These are phyloP conservation scores for Wickerhamomyces bisporus DNA, from an alignment of 805 yeast genomes.

Conservation along the genomic window DNA sequence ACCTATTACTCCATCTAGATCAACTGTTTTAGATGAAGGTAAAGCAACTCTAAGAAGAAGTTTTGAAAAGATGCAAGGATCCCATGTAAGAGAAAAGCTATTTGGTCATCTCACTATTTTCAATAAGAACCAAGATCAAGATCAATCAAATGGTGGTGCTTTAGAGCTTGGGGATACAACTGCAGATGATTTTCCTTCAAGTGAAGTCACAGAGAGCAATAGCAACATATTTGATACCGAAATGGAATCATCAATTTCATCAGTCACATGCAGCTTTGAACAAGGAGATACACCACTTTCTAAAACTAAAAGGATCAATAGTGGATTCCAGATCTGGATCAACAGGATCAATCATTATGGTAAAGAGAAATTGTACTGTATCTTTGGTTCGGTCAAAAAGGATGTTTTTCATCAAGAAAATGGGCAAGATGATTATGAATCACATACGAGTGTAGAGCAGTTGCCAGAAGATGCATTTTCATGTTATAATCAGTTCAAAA, in stretches of 20 bases:
- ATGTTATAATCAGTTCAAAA: slow-evolving; percentile 15
- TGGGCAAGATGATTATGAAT: neutral
- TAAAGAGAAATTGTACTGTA: slow-evolving; percentile 1
- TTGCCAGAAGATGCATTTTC: slow-evolving; percentile 9
- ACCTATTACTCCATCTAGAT: neutral
- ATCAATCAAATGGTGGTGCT: no score
- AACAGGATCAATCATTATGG: slow-evolving; percentile 4
- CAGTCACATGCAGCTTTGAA: slow-evolving; percentile 4
- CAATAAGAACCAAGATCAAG: no score
- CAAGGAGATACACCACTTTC: slow-evolving; percentile 7
- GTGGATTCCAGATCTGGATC: slow-evolving; percentile 7
- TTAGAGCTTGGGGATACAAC: no score
- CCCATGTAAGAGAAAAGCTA: no score
- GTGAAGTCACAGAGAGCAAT: neutral
- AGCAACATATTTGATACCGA: neutral
- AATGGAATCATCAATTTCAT: neutral
- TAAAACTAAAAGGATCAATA: slow-evolving; percentile 5
- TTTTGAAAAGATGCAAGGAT: neutral
- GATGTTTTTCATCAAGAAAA: neutral
- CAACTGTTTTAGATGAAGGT: neutral
- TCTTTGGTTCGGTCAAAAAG: neutral
- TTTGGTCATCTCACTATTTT: no score
- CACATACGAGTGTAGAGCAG: neutral
- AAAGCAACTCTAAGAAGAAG: neutral
- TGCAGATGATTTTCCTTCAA: neutral